These are phyloP conservation scores for Fraxinus nigra DNA, from an alignment of 305 asterid species.

Conservation along the genomic window DNA sequence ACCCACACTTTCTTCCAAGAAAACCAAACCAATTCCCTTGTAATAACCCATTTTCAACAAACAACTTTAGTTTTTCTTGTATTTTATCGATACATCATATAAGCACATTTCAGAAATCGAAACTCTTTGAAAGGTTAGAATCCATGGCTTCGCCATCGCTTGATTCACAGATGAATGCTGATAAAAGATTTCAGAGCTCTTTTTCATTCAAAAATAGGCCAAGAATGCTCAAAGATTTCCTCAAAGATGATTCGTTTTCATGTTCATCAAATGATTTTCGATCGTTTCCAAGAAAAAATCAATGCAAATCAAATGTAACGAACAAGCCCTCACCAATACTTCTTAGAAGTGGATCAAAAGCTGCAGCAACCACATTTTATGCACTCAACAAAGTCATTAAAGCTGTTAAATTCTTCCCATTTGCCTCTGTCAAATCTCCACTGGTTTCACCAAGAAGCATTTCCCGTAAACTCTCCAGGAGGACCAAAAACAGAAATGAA, in stretches of 20 bases:
- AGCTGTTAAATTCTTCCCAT: conserved; percentile 51
- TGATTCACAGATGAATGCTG: neutral
- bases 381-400: conserved; percentile 55
- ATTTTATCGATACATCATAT: neutral
- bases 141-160: conserved; percentile 23
- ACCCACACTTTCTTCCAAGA: neutral
- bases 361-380: conserved; percentile 53
- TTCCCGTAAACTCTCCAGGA: conserved; percentile 35
- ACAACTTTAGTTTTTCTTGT: neutral
- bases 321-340: conserved; percentile 31
- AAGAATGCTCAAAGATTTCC: conserved; percentile 69
- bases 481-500: neutral
- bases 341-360: conserved; percentile 53
- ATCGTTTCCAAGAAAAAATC: neutral
- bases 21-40: neutral
- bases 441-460: conserved; percentile 33
- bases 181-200: conserved; percentile 15
- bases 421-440: conserved; percentile 43
- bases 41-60: neutral
- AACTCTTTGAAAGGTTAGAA: neutral
- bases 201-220: conserved; percentile 34
- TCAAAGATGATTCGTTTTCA: conserved; percentile 40
- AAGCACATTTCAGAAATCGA: neutral
- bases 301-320: conserved; percentile 4
- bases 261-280: conserved; percentile 23